These are phyloP conservation scores for Leptomonas pyrrhocoris DNA, from an alignment of 208 protist genomes.

Conservation along the genomic window DNA sequence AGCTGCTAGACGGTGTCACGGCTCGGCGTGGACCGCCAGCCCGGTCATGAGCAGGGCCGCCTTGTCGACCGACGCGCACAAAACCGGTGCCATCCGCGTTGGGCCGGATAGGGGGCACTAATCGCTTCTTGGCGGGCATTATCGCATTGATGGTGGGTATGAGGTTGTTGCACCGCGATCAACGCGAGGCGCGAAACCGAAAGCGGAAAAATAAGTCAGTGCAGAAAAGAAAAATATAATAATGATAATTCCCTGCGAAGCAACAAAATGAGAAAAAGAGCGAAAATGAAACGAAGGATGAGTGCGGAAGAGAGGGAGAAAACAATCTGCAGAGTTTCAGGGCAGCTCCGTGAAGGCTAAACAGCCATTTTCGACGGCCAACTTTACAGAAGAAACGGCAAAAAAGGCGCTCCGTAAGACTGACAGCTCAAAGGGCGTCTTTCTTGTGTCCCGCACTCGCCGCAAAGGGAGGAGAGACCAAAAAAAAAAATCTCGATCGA, in stretches of 20 bases:
- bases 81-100: conserved; percentile 46
- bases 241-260: neutral
- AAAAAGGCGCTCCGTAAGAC: no score
- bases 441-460: no score
- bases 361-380: no score
- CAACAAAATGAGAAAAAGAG: conserved; percentile 2
- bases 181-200: neutral
- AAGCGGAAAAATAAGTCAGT: neutral
- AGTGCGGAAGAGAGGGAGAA: neutral
- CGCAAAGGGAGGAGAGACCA: no score
- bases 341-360: no score
- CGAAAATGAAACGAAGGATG: neutral
- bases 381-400: no score
- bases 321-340: no score
- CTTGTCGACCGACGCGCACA: conserved; percentile 14
- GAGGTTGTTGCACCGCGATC: neutral
- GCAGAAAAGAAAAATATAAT: neutral
- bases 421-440: no score
- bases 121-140: conserved; percentile 38
- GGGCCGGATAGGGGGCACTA: conserved; percentile 42
- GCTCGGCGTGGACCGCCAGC: conserved; percentile 5
- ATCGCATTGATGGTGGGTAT: neutral
- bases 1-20: conserved; percentile 1
- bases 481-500: no score
- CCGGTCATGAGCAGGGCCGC: conserved; percentile 10